A percentile compares a stretch with the other conserved stretches of the same genome.
phyloP scores from a whole-genome alignment of 148 eudicot species.

The Chenopodium suecicum region DNA sequence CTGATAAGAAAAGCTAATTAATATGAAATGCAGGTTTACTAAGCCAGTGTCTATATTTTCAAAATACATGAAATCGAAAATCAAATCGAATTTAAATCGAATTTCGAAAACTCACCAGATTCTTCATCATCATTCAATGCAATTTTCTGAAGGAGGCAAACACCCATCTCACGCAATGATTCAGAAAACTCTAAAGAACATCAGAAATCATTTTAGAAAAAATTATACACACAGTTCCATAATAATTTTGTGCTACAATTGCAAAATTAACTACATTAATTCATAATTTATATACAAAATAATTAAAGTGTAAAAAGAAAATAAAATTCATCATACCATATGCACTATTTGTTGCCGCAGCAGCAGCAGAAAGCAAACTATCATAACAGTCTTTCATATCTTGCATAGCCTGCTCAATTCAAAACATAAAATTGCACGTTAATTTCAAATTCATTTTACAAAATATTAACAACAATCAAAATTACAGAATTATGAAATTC shows the following conservation, averaged over 20 bases:
- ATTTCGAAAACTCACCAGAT: constrained; percentile 55
- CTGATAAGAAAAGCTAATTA: no score
- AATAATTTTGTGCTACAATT: neutral
- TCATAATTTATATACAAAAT: no score
- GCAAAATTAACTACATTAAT: neutral
- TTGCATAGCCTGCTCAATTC: constrained; percentile 64
- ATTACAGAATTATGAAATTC: no score
- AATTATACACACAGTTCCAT: neutral
- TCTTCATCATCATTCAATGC: constrained; percentile 91
- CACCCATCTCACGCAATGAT: constrained; percentile 92
- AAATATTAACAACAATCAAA: no score
- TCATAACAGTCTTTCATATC: constrained; percentile 94
- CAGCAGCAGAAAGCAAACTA: constrained; percentile 87
- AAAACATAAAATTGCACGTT: neutral
- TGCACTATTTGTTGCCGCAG: constrained; percentile 77
- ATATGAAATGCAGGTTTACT: no score
- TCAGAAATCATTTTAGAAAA: neutral
- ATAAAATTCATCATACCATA: constrained; percentile 47
- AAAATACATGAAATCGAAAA: neutral
- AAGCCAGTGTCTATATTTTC: no score
- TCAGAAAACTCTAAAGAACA: constrained; percentile 80
- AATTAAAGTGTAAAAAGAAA: no score
- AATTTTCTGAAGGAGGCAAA: constrained; percentile 93
- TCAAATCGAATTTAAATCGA: neutral
- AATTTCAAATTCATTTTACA: neutral